Base-by-base conservation (phyloP, 768 basidiomycete genomes). In the Termitomyces sp. region DNA sequence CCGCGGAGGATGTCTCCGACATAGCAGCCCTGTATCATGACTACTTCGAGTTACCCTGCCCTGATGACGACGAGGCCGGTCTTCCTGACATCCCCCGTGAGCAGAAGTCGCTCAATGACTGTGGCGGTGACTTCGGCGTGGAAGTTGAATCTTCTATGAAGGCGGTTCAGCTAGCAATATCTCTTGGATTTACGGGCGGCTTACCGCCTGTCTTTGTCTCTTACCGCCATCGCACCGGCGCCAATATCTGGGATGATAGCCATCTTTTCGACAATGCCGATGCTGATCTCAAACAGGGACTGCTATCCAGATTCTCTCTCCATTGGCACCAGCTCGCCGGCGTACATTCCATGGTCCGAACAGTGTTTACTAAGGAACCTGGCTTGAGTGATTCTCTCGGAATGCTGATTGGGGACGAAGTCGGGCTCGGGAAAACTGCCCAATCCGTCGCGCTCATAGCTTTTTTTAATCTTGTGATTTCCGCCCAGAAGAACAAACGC, bases 351-450 rank as follows among this genome's bases (percentile, higher is more conserved):
- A 59, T 66, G 11, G 4, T 66, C 2, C 53, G 65, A 8, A 58
- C 35, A 29, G 50, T 53, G n/a, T 69, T 64, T 44, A 57, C 44
- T 1, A 8, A 42, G 4, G 38, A 45, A 2, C 40, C 59, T 9
- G 11, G 1, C 0, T 16, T 17, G 14, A 27, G 25, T 3, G 16
- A 44, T 0, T 8, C 35, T 40, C 9, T 38, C 5, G 68, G 69
- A 0, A 52, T 62, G 1, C 65, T 70, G 3, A 37, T 71, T 19
- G 59, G 62, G 0, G 69, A 72, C 41, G 66, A 69, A 23, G 72
- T 74, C 6, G 67, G 73, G 0, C 62, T 73, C 2, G 71, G 72
- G 0, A 74, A 74, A 49, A 73, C 71, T 0, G 58, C 64, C 3
- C 66, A 66, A 38, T 45, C 67, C 0, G 42, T 64, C 2, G 32